Conservation (phyloP, 176 grass and related monocot species). For the Oryza glumipatula region DNA sequence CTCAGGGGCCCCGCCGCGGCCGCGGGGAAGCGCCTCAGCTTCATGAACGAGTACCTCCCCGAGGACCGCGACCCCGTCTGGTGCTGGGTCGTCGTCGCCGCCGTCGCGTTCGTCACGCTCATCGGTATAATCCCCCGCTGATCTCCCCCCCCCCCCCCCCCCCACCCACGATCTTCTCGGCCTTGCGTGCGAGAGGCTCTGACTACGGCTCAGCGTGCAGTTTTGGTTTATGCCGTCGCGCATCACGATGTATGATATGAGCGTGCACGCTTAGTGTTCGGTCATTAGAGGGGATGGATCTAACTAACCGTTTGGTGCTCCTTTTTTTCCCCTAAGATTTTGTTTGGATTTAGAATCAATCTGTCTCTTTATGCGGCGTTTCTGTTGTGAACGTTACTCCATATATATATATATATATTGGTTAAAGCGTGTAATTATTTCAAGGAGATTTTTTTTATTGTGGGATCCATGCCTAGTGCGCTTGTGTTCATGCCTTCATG, state of each 20-base stretch:
- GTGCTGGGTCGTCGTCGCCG: slow-evolving; percentile 77
- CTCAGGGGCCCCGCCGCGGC: slow-evolving; percentile 50
- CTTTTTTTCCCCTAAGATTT: not conserved
- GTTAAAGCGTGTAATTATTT: not conserved
- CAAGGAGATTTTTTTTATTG: not conserved
- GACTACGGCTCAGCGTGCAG: slow-evolving; percentile 12
- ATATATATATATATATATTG: not conserved
- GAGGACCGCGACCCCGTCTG: slow-evolving; percentile 92
- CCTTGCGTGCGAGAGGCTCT: not conserved
- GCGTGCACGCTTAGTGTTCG: slow-evolving; percentile 5
- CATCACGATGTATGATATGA: slow-evolving; percentile 16
- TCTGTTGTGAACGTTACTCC: not conserved
- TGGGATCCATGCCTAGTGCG: slow-evolving; percentile 51
- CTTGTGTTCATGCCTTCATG: not conserved
- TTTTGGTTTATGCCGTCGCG: not conserved
- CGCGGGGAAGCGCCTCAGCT: slow-evolving; percentile 62
- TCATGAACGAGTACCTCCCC: slow-evolving; percentile 97
- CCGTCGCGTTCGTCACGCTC: slow-evolving; percentile 76
- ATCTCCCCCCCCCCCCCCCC: slow-evolving; percentile 22
- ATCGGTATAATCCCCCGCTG: slow-evolving; percentile 63
- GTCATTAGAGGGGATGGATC: slow-evolving; percentile 46
- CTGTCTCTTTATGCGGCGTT: slow-evolving; percentile 1
- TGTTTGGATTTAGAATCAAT: slow-evolving; percentile 21
- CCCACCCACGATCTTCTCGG: slow-evolving; percentile 1
- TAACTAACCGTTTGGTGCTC: slow-evolving; percentile 19